These are phyloP conservation scores for Polysphondylium violaceum DNA, from an alignment of 78 protist genomes.

Conservation along the genomic window DNA sequence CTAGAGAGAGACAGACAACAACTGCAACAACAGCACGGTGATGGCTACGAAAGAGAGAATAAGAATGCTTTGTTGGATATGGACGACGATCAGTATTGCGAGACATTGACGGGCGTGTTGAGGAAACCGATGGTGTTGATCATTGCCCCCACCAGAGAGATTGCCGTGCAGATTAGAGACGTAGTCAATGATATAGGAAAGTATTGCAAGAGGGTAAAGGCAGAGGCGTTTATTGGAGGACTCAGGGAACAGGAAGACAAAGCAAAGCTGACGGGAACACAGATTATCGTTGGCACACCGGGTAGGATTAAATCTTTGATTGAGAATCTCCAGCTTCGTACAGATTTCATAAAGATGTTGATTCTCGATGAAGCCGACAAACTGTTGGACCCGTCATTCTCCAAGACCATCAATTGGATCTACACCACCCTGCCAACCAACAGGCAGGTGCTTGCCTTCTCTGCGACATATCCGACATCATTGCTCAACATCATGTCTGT, in stretches of 20 bases:
- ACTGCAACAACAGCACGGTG: not conserved
- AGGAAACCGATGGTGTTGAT: conserved; percentile 62
- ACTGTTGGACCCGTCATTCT: conserved; percentile 74
- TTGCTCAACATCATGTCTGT: conserved; percentile 14
- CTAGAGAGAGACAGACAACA: not conserved
- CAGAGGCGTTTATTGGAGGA: conserved; percentile 63
- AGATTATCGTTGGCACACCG: conserved; percentile 98
- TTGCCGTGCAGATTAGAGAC: conserved; percentile 62
- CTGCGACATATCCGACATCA: conserved; percentile 61
- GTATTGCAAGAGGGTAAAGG: conserved; percentile 21
- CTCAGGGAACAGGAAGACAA: conserved; percentile 7
- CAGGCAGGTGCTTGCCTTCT: conserved; percentile 44
- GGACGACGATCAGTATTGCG: conserved; percentile 63
- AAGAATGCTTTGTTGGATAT: conserved; percentile 14
- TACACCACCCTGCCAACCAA: conserved; percentile 15
- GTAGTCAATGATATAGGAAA: conserved; percentile 14
- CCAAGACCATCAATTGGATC: conserved; percentile 59
- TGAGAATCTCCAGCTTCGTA: conserved; percentile 21
- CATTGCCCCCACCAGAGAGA: conserved; percentile 79
- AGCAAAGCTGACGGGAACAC: conserved; percentile 60
- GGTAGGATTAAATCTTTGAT: conserved; percentile 92
- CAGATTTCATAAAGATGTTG: conserved; percentile 43
- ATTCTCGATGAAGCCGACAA: conserved; percentile 95
- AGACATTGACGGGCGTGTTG: conserved; percentile 36
- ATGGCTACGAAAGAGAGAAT: too few species aligned